Evolutionary conservation across 1,284 basidiomycete species (phyloP).

Genomic region (Heliocybe sulcata): DNA sequence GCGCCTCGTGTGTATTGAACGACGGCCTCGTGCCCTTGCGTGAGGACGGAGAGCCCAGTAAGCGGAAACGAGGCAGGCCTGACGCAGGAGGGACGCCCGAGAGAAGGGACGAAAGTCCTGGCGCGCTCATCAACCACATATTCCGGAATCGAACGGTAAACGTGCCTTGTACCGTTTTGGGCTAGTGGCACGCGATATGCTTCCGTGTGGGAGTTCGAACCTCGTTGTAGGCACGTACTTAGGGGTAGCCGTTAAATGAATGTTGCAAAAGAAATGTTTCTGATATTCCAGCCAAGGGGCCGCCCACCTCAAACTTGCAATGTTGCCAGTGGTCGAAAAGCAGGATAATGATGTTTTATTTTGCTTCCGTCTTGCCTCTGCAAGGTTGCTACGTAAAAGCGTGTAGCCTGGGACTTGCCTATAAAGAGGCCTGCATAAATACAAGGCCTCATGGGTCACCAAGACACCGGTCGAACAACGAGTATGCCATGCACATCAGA

Average conservation of each 20-base stretch:
- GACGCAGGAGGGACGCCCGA: neutral
- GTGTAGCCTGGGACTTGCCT: neutral
- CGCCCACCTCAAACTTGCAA: neutral
- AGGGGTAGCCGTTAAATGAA: neutral
- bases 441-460: neutral
- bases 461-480: neutral
- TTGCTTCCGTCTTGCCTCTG: neutral
- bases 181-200: neutral
- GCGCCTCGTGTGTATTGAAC: neutral
- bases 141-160: neutral
- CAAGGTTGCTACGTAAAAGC: neutral
- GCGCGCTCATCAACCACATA: neutral
- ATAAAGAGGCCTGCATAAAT: neutral
- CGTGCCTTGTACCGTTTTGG: neutral
- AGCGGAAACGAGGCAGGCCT: slow-evolving; percentile 1
- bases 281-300: neutral
- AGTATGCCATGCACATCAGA: no score
- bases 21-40: slow-evolving; percentile 2
- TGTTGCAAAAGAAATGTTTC: neutral
- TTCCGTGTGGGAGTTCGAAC: neutral
- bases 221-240: neutral
- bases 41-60: neutral
- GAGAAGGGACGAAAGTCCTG: neutral
- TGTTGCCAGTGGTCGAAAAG: neutral
- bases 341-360: neutral